These are phyloP conservation scores for Phytophthora meadii DNA, from an alignment of 352 stramenopile species.

Conservation along the genomic window DNA sequence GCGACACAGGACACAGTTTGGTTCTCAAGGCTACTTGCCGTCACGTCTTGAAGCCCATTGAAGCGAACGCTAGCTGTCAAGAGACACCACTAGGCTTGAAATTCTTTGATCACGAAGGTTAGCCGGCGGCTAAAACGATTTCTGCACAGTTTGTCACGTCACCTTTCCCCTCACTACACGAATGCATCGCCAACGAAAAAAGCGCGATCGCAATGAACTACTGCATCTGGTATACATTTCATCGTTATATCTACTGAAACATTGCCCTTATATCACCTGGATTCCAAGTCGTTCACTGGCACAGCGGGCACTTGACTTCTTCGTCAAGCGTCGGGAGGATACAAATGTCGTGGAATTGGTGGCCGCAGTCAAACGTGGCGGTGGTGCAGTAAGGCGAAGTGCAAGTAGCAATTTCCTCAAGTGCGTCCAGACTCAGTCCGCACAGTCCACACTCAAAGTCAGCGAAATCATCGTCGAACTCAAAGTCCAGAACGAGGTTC, in stretches of 20 bases:
- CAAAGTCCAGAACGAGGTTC: slow-evolving; percentile 30
- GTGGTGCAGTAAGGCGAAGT: slow-evolving; percentile 32
- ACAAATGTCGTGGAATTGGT: slow-evolving; percentile 46
- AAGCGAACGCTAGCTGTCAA: too few species aligned
- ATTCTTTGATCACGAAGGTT: too few species aligned
- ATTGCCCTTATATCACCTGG: too few species aligned
- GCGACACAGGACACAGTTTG: too few species aligned
- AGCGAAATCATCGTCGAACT: slow-evolving; percentile 33
- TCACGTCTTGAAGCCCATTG: too few species aligned
- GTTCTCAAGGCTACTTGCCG: too few species aligned
- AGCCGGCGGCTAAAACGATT: too few species aligned
- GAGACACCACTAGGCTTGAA: too few species aligned
- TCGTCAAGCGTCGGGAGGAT: slow-evolving; percentile 35
- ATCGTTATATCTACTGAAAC: slow-evolving; percentile 14
- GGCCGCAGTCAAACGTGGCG: slow-evolving; percentile 42
- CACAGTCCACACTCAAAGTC: slow-evolving; percentile 35
- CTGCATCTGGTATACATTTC: slow-evolving; percentile 25
- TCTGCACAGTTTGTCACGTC: too few species aligned
- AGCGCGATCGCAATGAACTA: neutral
- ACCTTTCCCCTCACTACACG: too few species aligned
- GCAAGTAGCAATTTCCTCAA: slow-evolving; percentile 20
- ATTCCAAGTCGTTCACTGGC: slow-evolving; percentile 8
- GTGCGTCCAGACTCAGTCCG: slow-evolving; percentile 29
- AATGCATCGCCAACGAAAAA: too few species aligned
- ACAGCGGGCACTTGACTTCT: slow-evolving; percentile 37